Evolutionary conservation across 768 basidiomycete genomes (phyloP), one percentile per base, ranked within the genome.

Genomic region (Lentinula lateritia): DNA sequence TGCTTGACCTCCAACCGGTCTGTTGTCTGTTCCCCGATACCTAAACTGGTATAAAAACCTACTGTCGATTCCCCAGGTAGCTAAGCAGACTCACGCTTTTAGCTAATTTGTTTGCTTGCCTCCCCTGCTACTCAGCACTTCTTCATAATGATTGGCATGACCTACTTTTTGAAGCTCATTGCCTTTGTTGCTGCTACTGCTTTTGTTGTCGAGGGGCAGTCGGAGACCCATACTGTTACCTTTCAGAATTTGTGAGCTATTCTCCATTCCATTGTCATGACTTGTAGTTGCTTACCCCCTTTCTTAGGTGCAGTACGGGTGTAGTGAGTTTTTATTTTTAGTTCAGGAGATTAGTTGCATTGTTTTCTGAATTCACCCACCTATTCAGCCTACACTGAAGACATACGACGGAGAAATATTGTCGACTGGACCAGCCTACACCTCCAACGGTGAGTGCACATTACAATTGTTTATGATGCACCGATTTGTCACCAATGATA

Each of bases 391-490:
- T n/a, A 28, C 23, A 13, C 20, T 62, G 28, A 69, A 69, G n/a
- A 67, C 67, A 53, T 23, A 23, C 23, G 64, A 62, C 16, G 64
- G 63, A 28, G 62, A 62, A 18, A 65, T 68, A 12, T 66, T 74
- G 13, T 73, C 72, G 42, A 71, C 68, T 50, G 73, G 73, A 4
- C 65, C 64, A 7, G 65, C 64, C 34, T 71, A 65, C 52, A 72
- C 69, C 32, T 57, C 20, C 38, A 66, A 71, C 48, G 72, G 52
- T 54, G 20, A 39, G 38, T 38, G 1, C 12, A 18, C 9, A 23
- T 36, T 20, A 16, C 10, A 13, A 46, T n/a, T 38, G 6, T n/a
- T 15, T 13, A 18, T 34, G 15, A 32, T 12, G 1, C 15, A 18
- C 18, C n/a, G 7, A n/a, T 8, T 23, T n/a, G 23, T 23, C 23